Base-by-base conservation (phyloP, 805 yeast genomes). In the Brettanomyces nanus region DNA sequence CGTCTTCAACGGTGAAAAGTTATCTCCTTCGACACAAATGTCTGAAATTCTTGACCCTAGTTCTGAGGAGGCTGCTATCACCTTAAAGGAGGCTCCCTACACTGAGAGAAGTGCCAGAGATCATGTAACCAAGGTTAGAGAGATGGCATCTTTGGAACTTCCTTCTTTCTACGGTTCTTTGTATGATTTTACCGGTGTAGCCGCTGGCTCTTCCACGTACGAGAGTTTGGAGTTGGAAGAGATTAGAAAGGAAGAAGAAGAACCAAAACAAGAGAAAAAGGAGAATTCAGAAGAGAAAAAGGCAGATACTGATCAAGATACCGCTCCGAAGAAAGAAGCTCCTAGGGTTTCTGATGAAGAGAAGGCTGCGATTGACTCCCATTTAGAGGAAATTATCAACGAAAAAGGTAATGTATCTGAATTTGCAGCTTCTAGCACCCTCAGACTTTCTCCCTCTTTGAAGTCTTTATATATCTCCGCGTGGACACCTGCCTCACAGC, bases 401-500 rank as follows among this genome's bases (percentile, higher is more conserved):
- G 28, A 45, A n/a, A 49, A 18, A n/a, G 10, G 23, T 22, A 11
- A 19, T 3, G 25, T 28, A 9, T 29, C 47, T 3, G 38, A 41
- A 3, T 51, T 56, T 38, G 62, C 70, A 2, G 48, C 53, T 4
- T 59, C 60, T 14, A 54, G 58, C 19, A 49, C 58, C 11, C 45
- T 62, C 13, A 51, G 52, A 31, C 47, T 66, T 36, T 51, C 57
- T 27, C 63, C 70, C 17, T 82, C 90, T 6, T 61, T 92, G 43
- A 73, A 68, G 46, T 63, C 73, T 0, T 60, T 76, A 34, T 54
- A 64, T 37, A 56, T 86, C 35, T 84, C 95, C 11, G 73, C 75
- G 38, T 90, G 95, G 92, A 80, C 84, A 46, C 95, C 97, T 4
- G 86, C 86, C 11, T 80, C 90, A 22, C 65, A 80, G 14, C 62